Conservation (phyloP, 371 early-diverging fungal genomes). For the Capillidium heterosporum region DNA sequence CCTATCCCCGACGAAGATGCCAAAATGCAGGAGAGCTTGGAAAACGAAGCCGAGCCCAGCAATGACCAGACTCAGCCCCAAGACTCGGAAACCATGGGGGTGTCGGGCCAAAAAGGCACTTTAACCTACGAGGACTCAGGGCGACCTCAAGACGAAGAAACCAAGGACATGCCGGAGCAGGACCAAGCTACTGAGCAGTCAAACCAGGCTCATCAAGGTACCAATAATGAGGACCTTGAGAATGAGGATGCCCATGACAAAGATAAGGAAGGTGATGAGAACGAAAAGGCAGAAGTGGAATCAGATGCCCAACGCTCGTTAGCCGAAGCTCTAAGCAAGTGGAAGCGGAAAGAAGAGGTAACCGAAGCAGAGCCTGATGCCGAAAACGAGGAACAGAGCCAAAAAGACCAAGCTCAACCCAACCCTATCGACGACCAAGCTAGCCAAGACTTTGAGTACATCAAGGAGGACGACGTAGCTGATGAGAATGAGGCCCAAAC, state of each 20-base stretch:
- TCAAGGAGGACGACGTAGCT: slow-evolving; percentile 51
- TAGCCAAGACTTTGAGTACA: slow-evolving; percentile 42
- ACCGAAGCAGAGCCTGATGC: slow-evolving; percentile 16
- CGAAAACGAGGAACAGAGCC: slow-evolving; percentile 22
- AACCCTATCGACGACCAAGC: slow-evolving; percentile 18
- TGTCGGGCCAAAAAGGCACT: neutral
- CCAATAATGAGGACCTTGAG: slow-evolving; percentile 21
- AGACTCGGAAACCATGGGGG: neutral
- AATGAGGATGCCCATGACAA: slow-evolving; percentile 28
- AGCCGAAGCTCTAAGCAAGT: slow-evolving; percentile 77
- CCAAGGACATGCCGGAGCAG: slow-evolving; percentile 6
- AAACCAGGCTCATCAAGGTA: slow-evolving; percentile 10
- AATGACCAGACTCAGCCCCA: neutral
- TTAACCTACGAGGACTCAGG: neutral
- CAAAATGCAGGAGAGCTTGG: neutral
- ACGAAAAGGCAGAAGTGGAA: slow-evolving; percentile 17
- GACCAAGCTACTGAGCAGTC: slow-evolving; percentile 9
- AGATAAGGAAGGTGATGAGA: slow-evolving; percentile 15
- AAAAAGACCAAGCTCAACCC: slow-evolving; percentile 23
- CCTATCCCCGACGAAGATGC: neutral
- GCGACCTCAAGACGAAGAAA: slow-evolving; percentile 13
- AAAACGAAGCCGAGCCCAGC: neutral
- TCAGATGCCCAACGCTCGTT: slow-evolving; percentile 62
- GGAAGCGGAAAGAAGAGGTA: slow-evolving; percentile 63
- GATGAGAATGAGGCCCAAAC: slow-evolving; percentile 43